Base-by-base conservation (phyloP, 75 land plant species). In the Picea sitchensis region DNA sequence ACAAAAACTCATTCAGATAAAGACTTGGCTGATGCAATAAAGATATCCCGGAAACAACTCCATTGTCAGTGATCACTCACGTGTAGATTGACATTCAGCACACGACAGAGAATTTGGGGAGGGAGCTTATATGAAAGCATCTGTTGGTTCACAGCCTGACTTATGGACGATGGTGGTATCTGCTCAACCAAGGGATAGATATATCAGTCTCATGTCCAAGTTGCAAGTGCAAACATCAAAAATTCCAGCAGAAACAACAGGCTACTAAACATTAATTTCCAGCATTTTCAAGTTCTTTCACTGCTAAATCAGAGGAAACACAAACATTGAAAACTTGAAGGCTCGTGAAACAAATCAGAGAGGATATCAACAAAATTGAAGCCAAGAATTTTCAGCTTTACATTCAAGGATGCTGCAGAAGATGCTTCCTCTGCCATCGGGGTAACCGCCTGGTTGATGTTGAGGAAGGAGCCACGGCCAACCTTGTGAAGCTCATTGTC, bases 51-150 rank as follows among this genome's bases (percentile, higher is more conserved):
- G 14, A 36, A 77, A 79, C 15, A 63, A 31, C 15, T 9, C 7
- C 58, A 41, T 8, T 56, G 2, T 62, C 23, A 62, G 9, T 31
- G 38, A 5, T 6, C 14, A 77, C 88, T 77, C 68, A 92, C 97
- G 81, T 81, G 89, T 60, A 94, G 87, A 62, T 87, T 64, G 64
- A 92, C 87, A 77, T 94, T 89, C 32, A 83, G 75, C 20, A 94
- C 97, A 5, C 91, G 84, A 78, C 97, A 94, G 71, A 91, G 79
- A 59, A 94, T 83, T 34, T 94, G 93, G 3, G 97, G 87, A 34
- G 91, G 88, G 34, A 90, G 82, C 80, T 90, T 86, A 62, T 76
- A 84, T 6, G 75, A 26, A 34, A 68, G 80, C 65, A 84, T 81
- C 38, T 76, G 79, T 75, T 75, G 76, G 68, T n/a, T 20, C 77